Evolutionary conservation across 371 early-diverging fungal genomes (phyloP).

Genomic region (Coemansia sp.): DNA sequence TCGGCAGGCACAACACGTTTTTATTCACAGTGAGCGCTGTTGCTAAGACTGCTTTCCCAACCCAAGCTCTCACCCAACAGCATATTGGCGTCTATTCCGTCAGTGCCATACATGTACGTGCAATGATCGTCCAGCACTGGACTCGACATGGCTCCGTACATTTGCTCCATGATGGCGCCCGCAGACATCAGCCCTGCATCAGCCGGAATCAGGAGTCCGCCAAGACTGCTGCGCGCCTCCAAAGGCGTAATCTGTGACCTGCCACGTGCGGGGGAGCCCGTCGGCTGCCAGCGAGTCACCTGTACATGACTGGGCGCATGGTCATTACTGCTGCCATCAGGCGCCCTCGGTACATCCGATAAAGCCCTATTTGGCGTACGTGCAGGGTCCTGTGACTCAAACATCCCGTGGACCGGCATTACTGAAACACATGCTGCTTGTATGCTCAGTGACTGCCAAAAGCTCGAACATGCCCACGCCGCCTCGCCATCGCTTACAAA

Average conservation of each 20-base stretch:
- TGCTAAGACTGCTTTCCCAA: not conserved
- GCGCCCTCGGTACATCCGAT: not conserved
- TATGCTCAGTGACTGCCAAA: slow-evolving; percentile 30
- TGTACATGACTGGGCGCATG: not conserved
- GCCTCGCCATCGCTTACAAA: slow-evolving; percentile 17
- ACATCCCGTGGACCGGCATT: slow-evolving; percentile 21
- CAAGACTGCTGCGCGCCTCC: not conserved
- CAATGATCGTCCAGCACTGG: not conserved
- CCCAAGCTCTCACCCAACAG: not conserved
- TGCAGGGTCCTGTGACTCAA: not conserved
- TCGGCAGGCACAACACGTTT: no score
- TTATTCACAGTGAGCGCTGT: not conserved
- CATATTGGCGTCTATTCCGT: slow-evolving; percentile 10
- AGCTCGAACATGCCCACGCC: slow-evolving; percentile 17
- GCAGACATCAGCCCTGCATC: not conserved
- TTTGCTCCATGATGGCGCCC: slow-evolving; percentile 12
- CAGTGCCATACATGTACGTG: not conserved
- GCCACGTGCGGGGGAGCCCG: not conserved
- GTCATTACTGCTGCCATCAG: not conserved
- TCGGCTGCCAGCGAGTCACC: not conserved
- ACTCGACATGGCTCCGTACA: slow-evolving; percentile 13
- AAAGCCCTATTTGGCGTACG: not conserved
- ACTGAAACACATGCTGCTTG: slow-evolving; percentile 9
- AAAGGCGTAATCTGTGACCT: not conserved
- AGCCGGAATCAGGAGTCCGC: slow-evolving; percentile 15